phyloP scores from a whole-genome alignment of 2,329 filamentous ascomycete genomes.

The Knufia petricola region DNA sequence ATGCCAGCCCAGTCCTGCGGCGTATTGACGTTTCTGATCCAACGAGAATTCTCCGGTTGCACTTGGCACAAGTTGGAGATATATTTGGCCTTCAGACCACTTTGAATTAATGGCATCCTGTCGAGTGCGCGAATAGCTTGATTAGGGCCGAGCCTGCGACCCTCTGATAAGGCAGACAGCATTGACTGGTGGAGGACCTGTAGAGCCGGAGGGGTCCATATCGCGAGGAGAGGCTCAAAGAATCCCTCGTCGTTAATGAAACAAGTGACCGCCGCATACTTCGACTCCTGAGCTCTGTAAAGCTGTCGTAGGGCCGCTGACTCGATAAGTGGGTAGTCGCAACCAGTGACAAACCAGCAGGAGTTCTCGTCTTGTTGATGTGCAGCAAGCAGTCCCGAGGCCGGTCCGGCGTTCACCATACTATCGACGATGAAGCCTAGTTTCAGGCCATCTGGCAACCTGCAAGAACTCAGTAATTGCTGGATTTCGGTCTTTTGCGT shows the following conservation, averaged over 20 bases:
- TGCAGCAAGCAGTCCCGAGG: constrained; percentile 27
- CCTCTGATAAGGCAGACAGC: not conserved
- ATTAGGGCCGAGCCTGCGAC: not conserved
- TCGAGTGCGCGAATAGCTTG: not conserved
- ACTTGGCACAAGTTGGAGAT: not conserved
- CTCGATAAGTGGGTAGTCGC: constrained; percentile 29
- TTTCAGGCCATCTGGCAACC: constrained; percentile 11
- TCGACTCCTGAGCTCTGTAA: constrained; percentile 15
- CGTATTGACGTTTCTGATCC: constrained; percentile 20
- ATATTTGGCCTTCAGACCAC: not conserved
- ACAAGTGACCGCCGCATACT: constrained; percentile 26
- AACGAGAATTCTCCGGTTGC: not conserved
- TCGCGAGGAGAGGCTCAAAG: constrained; percentile 29
- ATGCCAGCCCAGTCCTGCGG: constrained; percentile 37
- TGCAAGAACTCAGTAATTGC: constrained; percentile 22
- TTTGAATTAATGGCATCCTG: not conserved
- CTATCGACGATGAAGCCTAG: constrained; percentile 11
- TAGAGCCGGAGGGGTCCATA: constrained; percentile 30
- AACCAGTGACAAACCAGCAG: constrained; percentile 28
- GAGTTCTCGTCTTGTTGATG: constrained; percentile 22
- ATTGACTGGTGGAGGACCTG: not conserved
- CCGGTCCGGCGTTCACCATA: constrained; percentile 19
- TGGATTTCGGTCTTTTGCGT: constrained; percentile 17
- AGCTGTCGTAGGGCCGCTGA: constrained; percentile 24
- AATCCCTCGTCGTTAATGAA: constrained; percentile 26